A percentile compares a stretch with the other conserved stretches of the same genome.
Evolutionary conservation across 768 basidiomycete species (phyloP).

Genomic region (Kwoniella dejecticola): DNA sequence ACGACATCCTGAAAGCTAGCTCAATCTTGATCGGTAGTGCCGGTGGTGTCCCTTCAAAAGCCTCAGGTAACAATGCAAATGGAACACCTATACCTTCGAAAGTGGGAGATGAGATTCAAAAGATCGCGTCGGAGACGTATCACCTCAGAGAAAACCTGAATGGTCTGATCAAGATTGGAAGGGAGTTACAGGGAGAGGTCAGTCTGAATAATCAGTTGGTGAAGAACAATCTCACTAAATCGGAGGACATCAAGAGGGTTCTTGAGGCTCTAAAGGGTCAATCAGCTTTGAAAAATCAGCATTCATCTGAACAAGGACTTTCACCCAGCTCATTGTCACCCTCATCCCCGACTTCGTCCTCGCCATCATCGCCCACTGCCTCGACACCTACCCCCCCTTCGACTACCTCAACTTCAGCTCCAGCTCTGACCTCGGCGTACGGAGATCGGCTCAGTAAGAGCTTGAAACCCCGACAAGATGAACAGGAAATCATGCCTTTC

Average conservation of each 20-base stretch:
- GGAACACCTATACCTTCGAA: not conserved
- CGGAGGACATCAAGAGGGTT: not conserved
- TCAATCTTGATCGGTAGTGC: not conserved
- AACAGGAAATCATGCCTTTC: constrained; percentile 8
- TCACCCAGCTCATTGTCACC: not conserved
- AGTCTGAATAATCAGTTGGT: constrained; percentile 1
- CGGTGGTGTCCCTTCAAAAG: not conserved
- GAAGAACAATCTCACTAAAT: not conserved
- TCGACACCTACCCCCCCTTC: not conserved
- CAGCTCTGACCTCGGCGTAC: not conserved
- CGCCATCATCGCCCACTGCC: not conserved
- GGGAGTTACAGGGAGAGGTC: constrained; percentile 1
- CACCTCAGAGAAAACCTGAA: not conserved
- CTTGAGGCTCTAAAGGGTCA: not conserved
- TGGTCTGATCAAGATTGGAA: not conserved
- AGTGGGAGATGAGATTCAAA: not conserved
- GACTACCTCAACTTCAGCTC: not conserved
- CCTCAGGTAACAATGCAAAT: not conserved
- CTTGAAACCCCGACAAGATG: not conserved
- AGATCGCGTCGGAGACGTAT: not conserved
- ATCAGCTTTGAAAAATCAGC: not conserved
- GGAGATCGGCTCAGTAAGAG: not conserved
- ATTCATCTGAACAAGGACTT: not conserved
- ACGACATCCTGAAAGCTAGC: not conserved
- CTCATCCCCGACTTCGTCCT: not conserved